These are phyloP conservation scores for Fusarium buharicum DNA, from an alignment of 2,329 filamentous ascomycete species.

Conservation along the genomic window DNA sequence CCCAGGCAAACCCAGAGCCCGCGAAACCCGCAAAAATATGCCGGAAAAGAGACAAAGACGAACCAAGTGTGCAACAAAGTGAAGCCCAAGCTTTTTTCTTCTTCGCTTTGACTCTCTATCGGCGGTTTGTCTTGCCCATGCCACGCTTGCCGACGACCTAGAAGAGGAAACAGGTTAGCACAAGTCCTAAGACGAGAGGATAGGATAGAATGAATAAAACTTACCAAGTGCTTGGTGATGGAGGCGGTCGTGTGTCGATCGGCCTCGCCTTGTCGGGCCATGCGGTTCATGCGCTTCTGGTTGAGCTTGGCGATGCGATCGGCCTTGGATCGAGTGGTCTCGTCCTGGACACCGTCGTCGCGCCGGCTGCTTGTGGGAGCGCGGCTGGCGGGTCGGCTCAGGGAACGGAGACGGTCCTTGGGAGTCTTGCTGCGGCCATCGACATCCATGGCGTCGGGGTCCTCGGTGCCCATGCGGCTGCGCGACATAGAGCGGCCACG, in stretches of 20 bases:
- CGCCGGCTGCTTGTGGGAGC: constrained; percentile 71
- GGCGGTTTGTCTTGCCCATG: constrained; percentile 86
- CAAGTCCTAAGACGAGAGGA: neutral
- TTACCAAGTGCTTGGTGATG: constrained; percentile 89
- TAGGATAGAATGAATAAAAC: constrained; percentile 49
- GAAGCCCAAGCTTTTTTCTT: neutral
- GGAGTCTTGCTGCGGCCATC: constrained; percentile 56
- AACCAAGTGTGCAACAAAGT: constrained; percentile 33
- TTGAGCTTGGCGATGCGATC: constrained; percentile 87
- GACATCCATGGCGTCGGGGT: constrained; percentile 80
- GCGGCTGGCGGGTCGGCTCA: constrained; percentile 79
- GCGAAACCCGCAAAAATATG: constrained; percentile 35
- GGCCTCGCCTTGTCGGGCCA: constrained; percentile 95
- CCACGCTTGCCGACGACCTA: constrained; percentile 91
- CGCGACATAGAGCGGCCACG: constrained; percentile 78
- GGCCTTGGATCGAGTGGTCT: constrained; percentile 76
- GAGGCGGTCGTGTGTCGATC: constrained; percentile 88
- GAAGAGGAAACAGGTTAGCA: constrained; percentile 22
- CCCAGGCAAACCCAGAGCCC: constrained; percentile 45
- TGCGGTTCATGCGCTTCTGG: constrained; percentile 99
- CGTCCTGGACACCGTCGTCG: constrained; percentile 80
- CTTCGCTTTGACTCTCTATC: constrained; percentile 56
- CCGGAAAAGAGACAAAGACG: constrained; percentile 41
- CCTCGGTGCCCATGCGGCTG: constrained; percentile 69
- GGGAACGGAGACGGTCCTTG: constrained; percentile 73